Conservation (phyloP, 306 rosid genomes). For the Purshia tridentata region DNA sequence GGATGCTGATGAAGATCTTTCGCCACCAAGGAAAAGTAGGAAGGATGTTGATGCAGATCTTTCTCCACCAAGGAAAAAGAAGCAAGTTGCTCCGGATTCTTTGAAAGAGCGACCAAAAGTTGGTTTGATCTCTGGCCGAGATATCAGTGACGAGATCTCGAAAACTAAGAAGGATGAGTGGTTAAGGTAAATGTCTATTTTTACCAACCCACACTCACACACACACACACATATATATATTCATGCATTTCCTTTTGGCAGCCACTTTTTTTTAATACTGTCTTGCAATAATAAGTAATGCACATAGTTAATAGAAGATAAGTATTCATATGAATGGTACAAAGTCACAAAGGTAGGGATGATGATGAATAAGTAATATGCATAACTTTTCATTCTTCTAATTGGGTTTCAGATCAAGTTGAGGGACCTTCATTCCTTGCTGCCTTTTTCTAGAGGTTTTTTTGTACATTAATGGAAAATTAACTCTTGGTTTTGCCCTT, state of each 20-base stretch:
- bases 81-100: conserved; percentile 39
- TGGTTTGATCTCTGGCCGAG: conserved; percentile 75
- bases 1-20: conserved; percentile 36
- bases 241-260: not conserved
- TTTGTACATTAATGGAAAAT: not conserved
- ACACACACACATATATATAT: not conserved
- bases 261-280: not conserved
- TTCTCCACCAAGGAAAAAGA: conserved; percentile 71
- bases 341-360: not conserved
- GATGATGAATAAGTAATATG: not conserved
- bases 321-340: not conserved
- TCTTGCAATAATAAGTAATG: not conserved
- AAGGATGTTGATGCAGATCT: conserved; percentile 28
- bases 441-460: not conserved
- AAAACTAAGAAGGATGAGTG: conserved; percentile 61
- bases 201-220: not conserved
- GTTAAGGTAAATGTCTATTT: conserved; percentile 46
- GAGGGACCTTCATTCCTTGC: not conserved
- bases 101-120: conserved; percentile 45
- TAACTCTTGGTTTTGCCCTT: not conserved
- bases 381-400: not conserved
- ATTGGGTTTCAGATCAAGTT: conserved; percentile 8
- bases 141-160: conserved; percentile 69
- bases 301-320: not conserved
- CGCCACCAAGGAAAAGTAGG: conserved; percentile 12